phyloP scores from a whole-genome alignment of 2,329 filamentous ascomycete genomes.

The Diaporthe batatas region DNA sequence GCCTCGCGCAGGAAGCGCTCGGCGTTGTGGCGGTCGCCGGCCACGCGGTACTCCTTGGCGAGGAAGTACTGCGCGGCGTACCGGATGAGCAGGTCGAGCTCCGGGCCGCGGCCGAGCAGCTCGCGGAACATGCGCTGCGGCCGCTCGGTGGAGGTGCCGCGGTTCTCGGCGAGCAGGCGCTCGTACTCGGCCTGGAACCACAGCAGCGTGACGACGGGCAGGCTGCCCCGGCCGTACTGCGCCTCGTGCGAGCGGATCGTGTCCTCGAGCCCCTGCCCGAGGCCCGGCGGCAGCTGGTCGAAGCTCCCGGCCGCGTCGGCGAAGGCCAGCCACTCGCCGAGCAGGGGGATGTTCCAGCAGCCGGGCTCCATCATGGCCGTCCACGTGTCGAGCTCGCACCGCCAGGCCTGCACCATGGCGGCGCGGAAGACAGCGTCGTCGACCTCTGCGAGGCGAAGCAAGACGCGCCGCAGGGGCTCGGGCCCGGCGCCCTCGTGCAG shows the following conservation, averaged over 20 bases:
- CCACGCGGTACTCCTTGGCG: background rate
- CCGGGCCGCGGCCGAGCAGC: background rate
- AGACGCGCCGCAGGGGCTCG: background rate
- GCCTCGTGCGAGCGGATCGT: background rate
- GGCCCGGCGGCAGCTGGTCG: background rate
- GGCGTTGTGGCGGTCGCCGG: background rate
- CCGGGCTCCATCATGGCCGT: background rate
- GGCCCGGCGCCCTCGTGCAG: background rate
- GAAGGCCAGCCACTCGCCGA: conserved; percentile 16
- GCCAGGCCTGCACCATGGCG: background rate
- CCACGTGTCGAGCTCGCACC: conserved; percentile 10
- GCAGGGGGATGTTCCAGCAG: background rate
- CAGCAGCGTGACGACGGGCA: background rate
- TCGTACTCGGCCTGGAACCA: conserved; percentile 8
- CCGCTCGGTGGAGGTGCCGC: background rate
- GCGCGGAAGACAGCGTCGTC: conserved; percentile 11
- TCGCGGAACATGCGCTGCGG: background rate
- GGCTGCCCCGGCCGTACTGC: background rate
- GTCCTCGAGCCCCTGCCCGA: background rate
- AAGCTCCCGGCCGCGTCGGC: background rate
- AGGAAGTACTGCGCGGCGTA: conserved; percentile 19
- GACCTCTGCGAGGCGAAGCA: background rate
- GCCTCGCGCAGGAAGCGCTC: background rate
- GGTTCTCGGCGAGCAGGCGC: background rate
- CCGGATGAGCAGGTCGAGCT: background rate